phyloP scores from a whole-genome alignment of 768 basidiomycete species.

The Rhizopogon roseolus region DNA sequence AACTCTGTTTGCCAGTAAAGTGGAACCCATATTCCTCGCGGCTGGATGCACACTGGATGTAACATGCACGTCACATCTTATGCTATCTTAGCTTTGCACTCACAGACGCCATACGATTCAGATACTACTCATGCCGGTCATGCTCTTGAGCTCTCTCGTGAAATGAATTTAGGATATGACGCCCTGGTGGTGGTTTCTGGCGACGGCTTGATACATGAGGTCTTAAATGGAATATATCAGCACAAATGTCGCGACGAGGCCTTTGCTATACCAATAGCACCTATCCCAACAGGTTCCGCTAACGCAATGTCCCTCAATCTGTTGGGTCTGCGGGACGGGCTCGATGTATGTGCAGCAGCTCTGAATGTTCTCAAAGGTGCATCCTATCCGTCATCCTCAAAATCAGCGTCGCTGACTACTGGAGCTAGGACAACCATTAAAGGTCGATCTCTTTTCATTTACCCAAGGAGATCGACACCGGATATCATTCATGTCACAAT shows the following conservation, averaged over 20 bases:
- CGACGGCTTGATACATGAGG: slow-evolving; percentile 80
- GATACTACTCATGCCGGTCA: slow-evolving; percentile 64
- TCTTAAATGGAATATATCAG: slow-evolving; percentile 76
- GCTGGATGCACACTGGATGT: slow-evolving; percentile 62
- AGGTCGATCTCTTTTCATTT: slow-evolving; percentile 74
- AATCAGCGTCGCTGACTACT: not conserved
- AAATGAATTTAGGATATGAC: slow-evolving; percentile 57
- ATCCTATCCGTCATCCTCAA: not conserved
- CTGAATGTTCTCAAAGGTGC: slow-evolving; percentile 80
- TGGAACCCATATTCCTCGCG: slow-evolving; percentile 69
- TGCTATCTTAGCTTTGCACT: not conserved
- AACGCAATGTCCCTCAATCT: slow-evolving; percentile 75
- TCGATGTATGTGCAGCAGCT: slow-evolving; percentile 66
- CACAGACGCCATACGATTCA: slow-evolving; percentile 19
- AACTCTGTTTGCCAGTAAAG: slow-evolving; percentile 45
- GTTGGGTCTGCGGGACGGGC: slow-evolving; percentile 62
- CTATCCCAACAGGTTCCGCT: slow-evolving; percentile 79
- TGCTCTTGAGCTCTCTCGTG: slow-evolving; percentile 59
- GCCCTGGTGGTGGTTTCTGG: slow-evolving; percentile 75
- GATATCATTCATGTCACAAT: slow-evolving; percentile 82
- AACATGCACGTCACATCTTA: slow-evolving; percentile 35
- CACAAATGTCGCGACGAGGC: slow-evolving; percentile 57
- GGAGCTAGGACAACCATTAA: slow-evolving; percentile 62
- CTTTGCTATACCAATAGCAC: slow-evolving; percentile 65
- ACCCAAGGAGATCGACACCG: slow-evolving; percentile 57